Base-by-base conservation (phyloP, 768 basidiomycete species). In the Suillus hirtellus region DNA sequence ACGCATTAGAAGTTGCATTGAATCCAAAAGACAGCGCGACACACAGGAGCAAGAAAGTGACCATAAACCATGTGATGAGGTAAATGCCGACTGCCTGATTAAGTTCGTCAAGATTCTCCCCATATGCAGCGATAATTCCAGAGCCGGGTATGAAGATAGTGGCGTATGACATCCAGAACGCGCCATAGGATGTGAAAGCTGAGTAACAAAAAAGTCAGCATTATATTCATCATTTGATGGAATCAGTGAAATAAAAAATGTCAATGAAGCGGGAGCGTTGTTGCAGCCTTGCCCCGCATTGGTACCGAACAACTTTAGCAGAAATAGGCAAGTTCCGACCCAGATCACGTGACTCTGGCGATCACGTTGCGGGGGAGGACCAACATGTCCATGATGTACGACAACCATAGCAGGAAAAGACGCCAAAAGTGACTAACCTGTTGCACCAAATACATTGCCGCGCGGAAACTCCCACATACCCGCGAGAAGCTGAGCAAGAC, bases 121-220 rank as follows among this genome's bases (percentile, higher is more conserved):
- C 56, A 69, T 88, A 94, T 0, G 92, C 84, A 0, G 79, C 71
- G 5, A 67, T 12, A 53, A 94, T 81, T 15, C 92, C 92, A 4
- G 82, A 83, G 34, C 82, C 81, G 2, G 93, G 93, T 54, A 92
- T 82, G 70, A 89, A 75, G 68, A 95, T 86, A 0, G 84, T 79
- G 4, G 86, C 91, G 56, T 86, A 95, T 5, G 92, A 92, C 78
- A 95, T 79, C 93, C 93, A 95, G 81, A 95, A 95, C 2, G 87
- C 90, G 27, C 93, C 93, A 65, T 90, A 95, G 1, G 89, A 89
- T 0, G 86, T 80, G 81, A 94, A 95, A 0, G 92, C 92, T 89
- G 65, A 34, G 19, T 5, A 42, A 42, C 31, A 3, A 60, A 49
- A 42, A 9, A 4, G 37, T 44, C 14, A 56, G 37, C 27, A 11